These are phyloP conservation scores for Geoglossum cookeanum DNA, from an alignment of 2,329 filamentous ascomycete species.

Conservation along the genomic window DNA sequence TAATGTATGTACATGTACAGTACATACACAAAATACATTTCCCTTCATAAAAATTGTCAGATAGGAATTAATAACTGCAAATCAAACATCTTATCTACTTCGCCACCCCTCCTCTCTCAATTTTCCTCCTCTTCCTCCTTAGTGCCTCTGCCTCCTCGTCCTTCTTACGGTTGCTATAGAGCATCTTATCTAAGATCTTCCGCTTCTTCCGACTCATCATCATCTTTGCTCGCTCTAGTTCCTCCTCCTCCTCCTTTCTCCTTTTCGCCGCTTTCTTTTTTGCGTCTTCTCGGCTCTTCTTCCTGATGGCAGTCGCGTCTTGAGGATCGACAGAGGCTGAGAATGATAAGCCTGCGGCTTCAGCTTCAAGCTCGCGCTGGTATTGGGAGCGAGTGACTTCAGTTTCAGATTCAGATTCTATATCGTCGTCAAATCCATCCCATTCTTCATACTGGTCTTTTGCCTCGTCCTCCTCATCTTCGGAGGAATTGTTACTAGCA, in stretches of 20 bases:
- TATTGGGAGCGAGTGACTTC: conserved; percentile 44
- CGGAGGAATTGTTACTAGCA: conserved; percentile 25
- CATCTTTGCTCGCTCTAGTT: conserved; percentile 82
- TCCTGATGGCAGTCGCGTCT: conserved; percentile 36
- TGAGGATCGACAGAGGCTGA: conserved; percentile 9
- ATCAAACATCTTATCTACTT: too few relatives aligned
- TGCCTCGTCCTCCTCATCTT: conserved; percentile 25
- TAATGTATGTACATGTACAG: too few relatives aligned
- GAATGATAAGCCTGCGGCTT: conserved; percentile 51
- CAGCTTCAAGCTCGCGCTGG: conserved; percentile 82
- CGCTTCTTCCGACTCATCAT: conserved; percentile 98
- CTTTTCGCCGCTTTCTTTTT: conserved; percentile 47
- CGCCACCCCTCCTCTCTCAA: conserved; percentile 40
- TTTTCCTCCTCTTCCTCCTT: conserved; percentile 71
- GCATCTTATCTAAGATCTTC: conserved; percentile 94
- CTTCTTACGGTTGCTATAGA: conserved; percentile 85
- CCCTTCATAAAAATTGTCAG: too few relatives aligned
- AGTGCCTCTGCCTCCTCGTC: conserved; percentile 77
- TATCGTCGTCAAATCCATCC: conserved; percentile 27
- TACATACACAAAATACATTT: too few relatives aligned
- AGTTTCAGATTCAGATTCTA: conserved; percentile 36
- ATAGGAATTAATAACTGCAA: too few relatives aligned
- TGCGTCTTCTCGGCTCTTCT: conserved; percentile 49
- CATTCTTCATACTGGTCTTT: conserved; percentile 21
- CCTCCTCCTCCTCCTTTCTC: conserved; percentile 55